phyloP scores from a whole-genome alignment of 371 early-diverging fungal genomes.

The Nematocida ironsii region DNA sequence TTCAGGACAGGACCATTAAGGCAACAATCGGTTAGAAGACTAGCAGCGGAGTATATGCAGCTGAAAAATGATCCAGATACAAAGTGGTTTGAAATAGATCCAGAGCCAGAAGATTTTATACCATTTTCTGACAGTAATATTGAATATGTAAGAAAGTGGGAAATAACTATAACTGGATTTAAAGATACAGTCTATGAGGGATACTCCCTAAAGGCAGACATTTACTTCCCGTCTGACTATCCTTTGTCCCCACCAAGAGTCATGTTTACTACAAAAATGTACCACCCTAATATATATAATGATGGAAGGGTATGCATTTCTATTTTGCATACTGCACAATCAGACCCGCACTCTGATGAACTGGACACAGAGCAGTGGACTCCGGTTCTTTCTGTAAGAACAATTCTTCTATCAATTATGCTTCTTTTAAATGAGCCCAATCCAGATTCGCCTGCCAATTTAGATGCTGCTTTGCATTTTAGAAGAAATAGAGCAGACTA shows the following conservation, averaged over 20 bases:
- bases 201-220: slow-evolving; percentile 71
- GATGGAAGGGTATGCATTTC: slow-evolving; percentile 96
- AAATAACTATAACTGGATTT: slow-evolving; percentile 69
- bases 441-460: slow-evolving; percentile 91
- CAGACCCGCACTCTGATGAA: slow-evolving; percentile 71
- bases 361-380: slow-evolving; percentile 75
- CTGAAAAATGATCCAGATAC: slow-evolving; percentile 52
- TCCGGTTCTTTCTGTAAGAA: slow-evolving; percentile 89
- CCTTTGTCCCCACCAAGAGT: slow-evolving; percentile 79
- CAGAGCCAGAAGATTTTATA: slow-evolving; percentile 11
- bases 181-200: slow-evolving; percentile 73
- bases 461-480: slow-evolving; percentile 78
- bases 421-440: slow-evolving; percentile 91
- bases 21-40: slow-evolving; percentile 31
- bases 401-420: slow-evolving; percentile 85
- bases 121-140: slow-evolving; percentile 6
- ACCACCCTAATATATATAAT: slow-evolving; percentile 77
- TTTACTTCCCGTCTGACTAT: slow-evolving; percentile 73
- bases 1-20: slow-evolving; percentile 18
- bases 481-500: slow-evolving; percentile 63
- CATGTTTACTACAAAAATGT: slow-evolving; percentile 77
- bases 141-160: slow-evolving; percentile 59
- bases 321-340: slow-evolving; percentile 91
- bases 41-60: slow-evolving; percentile 45
- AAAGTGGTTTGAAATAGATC: slow-evolving; percentile 41